Percentiles rank a stretch among this genome's conserved stretches.
Conservation (phyloP, 345 rosid species). For the Bruguiera gymnorhiza region DNA sequence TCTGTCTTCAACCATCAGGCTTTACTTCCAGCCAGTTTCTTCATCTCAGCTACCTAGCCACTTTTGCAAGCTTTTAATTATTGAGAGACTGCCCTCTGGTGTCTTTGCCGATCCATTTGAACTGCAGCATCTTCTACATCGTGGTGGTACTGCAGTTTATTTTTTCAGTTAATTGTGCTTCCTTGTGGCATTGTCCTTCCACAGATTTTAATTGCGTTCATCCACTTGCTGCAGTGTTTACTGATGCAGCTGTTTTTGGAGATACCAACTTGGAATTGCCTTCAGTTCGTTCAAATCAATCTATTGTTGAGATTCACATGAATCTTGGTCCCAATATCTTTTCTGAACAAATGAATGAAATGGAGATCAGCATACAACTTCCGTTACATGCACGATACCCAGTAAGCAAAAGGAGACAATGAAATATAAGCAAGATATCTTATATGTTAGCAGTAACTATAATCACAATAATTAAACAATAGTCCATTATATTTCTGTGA, state of each 20-base stretch:
- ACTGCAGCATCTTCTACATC: slow-evolving; percentile 61
- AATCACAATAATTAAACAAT: background rate
- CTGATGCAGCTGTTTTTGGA: slow-evolving; percentile 65
- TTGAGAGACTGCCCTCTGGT: slow-evolving; percentile 75
- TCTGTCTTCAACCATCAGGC: slow-evolving; percentile 48
- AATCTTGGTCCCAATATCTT: slow-evolving; percentile 27
- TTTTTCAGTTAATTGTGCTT: background rate
- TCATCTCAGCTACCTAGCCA: slow-evolving; percentile 18
- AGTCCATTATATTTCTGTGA: too few relatives aligned
- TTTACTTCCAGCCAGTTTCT: slow-evolving; percentile 30
- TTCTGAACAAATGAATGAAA: slow-evolving; percentile 27
- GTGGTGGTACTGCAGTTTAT: slow-evolving; percentile 36
- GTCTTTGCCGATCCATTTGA: slow-evolving; percentile 92
- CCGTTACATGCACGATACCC: slow-evolving; percentile 87
- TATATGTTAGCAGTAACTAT: background rate
- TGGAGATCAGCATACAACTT: slow-evolving; percentile 47
- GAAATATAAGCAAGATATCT: background rate
- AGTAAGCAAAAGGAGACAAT: slow-evolving; percentile 33
- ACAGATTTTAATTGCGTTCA: background rate
- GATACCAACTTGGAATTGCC: slow-evolving; percentile 87
- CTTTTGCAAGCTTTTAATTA: slow-evolving; percentile 43
- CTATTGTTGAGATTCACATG: slow-evolving; percentile 76
- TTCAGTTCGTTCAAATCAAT: slow-evolving; percentile 59
- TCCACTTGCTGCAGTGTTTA: slow-evolving; percentile 41
- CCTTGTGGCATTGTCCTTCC: background rate